Evolutionary conservation across 768 basidiomycete species (phyloP).

Genomic region (Tulasnella sp.): DNA sequence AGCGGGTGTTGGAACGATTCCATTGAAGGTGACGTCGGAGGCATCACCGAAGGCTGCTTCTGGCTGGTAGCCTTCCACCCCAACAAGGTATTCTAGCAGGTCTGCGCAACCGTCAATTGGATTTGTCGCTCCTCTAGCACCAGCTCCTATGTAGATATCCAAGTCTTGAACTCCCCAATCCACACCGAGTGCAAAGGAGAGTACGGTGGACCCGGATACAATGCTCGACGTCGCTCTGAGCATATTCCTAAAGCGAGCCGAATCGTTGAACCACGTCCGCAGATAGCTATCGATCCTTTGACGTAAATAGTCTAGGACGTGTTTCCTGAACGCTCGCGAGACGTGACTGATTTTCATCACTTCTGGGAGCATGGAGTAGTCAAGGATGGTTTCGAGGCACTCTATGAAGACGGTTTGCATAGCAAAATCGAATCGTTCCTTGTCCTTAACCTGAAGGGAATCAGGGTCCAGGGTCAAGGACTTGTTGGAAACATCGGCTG

Average conservation of each 20-base stretch:
- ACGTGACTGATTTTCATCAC: background rate
- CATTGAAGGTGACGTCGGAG: background rate
- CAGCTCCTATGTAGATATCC: background rate
- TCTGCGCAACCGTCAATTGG: background rate
- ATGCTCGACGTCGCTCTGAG: background rate
- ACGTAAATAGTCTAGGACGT: background rate
- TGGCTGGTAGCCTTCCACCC: background rate
- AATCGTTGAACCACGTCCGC: background rate
- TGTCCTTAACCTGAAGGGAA: background rate
- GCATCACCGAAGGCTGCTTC: background rate
- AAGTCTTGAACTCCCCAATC: conserved; percentile 2
- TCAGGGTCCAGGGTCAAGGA: background rate
- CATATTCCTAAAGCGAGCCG: background rate
- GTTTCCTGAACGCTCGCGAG: background rate
- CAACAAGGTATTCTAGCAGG: background rate
- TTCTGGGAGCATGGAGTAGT: background rate
- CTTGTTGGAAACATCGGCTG: background rate
- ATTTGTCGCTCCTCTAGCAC: background rate
- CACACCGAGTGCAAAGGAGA: background rate
- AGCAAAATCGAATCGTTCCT: background rate
- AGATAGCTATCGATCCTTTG: background rate
- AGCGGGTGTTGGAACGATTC: background rate
- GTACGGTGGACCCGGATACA: background rate
- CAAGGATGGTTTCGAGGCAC: background rate
- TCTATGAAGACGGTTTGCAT: background rate